phyloP scores from a whole-genome alignment of 202 grass and related monocot genomes.

The Dendrocalamus latiflorus region DNA sequence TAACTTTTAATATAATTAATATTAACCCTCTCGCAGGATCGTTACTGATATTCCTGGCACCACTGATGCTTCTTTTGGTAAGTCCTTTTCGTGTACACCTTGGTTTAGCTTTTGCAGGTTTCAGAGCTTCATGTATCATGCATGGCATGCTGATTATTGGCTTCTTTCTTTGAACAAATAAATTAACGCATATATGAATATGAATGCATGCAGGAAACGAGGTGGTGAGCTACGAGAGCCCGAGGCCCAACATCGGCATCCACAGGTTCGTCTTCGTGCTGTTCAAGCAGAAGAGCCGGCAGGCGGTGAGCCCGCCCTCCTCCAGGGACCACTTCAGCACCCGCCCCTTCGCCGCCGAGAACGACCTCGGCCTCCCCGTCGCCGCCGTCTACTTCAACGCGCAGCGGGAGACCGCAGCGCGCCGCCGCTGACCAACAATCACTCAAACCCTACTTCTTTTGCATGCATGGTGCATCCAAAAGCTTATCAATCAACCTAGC shows the following conservation, averaged over 20 bases:
- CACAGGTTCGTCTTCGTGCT: conserved; percentile 87
- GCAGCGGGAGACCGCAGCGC: conserved; percentile 89
- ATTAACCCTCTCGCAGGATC: conserved; percentile 50
- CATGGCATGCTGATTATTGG: neutral
- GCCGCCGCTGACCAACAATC: conserved; percentile 53
- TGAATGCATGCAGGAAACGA: conserved; percentile 57
- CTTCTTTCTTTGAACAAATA: neutral
- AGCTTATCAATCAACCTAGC: neutral
- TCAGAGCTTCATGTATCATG: neutral
- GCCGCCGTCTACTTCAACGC: conserved; percentile 98
- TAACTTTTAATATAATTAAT: neutral
- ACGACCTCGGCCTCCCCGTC: conserved; percentile 81
- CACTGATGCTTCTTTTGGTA: conserved; percentile 87
- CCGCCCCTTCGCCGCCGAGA: conserved; percentile 68
- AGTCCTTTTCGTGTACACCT: conserved; percentile 18
- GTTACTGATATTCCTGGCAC: conserved; percentile 96
- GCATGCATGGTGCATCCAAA: conserved; percentile 12
- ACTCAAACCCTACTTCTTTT: neutral
- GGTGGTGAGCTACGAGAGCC: conserved; percentile 78
- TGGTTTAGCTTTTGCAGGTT: conserved; percentile 6
- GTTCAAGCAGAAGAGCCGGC: conserved; percentile 79
- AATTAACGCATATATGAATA: neutral
- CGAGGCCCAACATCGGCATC: conserved; percentile 88
- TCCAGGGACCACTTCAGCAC: conserved; percentile 80
- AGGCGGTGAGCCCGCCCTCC: conserved; percentile 41